A percentile compares a stretch with the other conserved stretches of the same genome.
Conservation (phyloP, 345 rosid species). For the Angophora floribunda region DNA sequence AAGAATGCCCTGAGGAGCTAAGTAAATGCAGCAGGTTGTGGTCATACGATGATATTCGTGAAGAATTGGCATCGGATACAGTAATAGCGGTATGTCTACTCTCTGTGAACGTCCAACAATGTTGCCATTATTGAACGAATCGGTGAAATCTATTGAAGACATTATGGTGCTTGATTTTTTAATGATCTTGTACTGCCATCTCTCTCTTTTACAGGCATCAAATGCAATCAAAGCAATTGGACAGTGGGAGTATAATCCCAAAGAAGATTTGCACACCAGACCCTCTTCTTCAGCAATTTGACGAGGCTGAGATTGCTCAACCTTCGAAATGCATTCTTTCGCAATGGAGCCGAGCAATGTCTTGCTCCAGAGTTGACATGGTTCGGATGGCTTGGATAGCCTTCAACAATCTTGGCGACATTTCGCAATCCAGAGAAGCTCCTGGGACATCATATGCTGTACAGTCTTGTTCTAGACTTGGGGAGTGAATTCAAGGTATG, state of each 20-base stretch:
- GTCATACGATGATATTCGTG: conserved; percentile 1
- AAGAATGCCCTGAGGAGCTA: conserved; percentile 6
- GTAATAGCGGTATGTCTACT: no score
- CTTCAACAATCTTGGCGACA: neutral
- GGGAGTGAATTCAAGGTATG: neutral
- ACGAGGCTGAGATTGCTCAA: no score
- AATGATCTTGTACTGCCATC: neutral
- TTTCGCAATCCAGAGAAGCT: neutral
- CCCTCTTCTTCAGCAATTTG: no score
- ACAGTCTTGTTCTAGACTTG: neutral
- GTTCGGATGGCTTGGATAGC: neutral
- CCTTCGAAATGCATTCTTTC: no score
- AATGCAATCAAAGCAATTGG: conserved; percentile 4
- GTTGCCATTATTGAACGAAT: neutral
- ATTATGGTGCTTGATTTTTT: no score
- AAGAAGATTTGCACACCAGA: neutral
- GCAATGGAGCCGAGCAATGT: neutral
- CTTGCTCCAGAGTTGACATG: neutral
- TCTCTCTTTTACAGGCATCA: conserved; percentile 5
- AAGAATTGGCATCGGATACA: neutral
- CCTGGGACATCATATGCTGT: neutral
- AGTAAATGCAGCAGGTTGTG: conserved; percentile 14
- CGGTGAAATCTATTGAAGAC: neutral
- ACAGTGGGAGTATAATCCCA: neutral
- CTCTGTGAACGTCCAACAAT: no score